Conservation (phyloP, 495 filamentous ascomycete genomes). For the Hypoxylon perforatum region DNA sequence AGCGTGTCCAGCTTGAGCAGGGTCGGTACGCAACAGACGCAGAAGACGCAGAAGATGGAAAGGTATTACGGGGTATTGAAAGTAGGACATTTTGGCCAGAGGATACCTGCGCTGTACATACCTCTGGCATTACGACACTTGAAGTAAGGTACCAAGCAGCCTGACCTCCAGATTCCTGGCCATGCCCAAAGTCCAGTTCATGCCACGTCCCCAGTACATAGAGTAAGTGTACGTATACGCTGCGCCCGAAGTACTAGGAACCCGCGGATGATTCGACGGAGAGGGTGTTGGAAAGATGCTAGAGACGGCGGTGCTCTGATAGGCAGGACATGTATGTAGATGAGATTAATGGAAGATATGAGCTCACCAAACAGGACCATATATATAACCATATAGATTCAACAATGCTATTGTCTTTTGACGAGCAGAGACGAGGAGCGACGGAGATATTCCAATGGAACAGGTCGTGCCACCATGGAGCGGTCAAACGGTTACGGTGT, state of each 20-base stretch:
- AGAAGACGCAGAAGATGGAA: constrained; percentile 14
- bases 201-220: background rate
- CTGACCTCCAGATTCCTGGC: constrained; percentile 4
- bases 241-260: constrained; percentile 5
- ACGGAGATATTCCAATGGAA: constrained; percentile 6
- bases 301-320: background rate
- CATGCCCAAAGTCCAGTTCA: constrained; percentile 10
- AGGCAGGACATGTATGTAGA: background rate
- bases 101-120: constrained; percentile 18
- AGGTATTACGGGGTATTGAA: constrained; percentile 20
- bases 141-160: constrained; percentile 29
- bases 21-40: constrained; percentile 7
- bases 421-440: constrained; percentile 14
- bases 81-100: constrained; percentile 15
- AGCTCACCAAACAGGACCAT: constrained; percentile 25
- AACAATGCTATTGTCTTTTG: constrained; percentile 25
- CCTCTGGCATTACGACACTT: constrained; percentile 11
- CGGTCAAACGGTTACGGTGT: background rate
- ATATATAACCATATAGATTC: too few species aligned
- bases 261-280: too few species aligned
- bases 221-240: constrained; percentile 10
- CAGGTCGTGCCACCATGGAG: background rate
- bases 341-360: constrained; percentile 13
- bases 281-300: background rate
- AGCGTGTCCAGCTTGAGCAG: constrained; percentile 12